Evolutionary conservation across 345 rosid species (phyloP).

Genomic region (Citrus mangshanensis): DNA sequence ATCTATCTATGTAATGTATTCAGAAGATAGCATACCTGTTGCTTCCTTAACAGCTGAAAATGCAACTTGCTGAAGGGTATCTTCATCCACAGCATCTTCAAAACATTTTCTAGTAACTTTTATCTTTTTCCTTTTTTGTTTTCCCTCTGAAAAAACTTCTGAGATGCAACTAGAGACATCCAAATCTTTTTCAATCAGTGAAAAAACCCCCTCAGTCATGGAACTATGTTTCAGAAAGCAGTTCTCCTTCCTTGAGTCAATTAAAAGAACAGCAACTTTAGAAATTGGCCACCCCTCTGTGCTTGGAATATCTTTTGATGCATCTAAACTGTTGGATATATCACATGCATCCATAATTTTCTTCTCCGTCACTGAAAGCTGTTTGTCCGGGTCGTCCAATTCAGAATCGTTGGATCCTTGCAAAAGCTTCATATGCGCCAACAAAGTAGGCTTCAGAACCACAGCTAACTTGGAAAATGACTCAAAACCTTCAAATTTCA

Average conservation of each 20-base stretch:
- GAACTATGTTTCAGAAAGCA: constrained; percentile 51
- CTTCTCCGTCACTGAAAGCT: constrained; percentile 52
- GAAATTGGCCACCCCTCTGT: constrained; percentile 54
- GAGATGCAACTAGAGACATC: constrained; percentile 21
- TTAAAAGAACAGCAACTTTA: constrained; percentile 54
- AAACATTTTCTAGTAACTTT: constrained; percentile 21
- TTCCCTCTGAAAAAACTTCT: constrained; percentile 16
- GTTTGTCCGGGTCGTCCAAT: constrained; percentile 34
- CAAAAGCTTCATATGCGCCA: constrained; percentile 45
- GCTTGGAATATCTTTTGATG: constrained; percentile 37
- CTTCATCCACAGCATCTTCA: constrained; percentile 35
- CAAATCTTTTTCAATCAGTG: constrained; percentile 60
- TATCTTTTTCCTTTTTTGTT: constrained; percentile 33
- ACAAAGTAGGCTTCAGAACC: constrained; percentile 44
- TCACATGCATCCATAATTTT: constrained; percentile 65
- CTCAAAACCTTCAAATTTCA: constrained; percentile 50
- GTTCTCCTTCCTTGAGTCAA: constrained; percentile 49
- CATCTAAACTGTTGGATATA: constrained; percentile 46
- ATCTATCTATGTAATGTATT: background rate
- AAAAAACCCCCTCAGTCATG: constrained; percentile 68
- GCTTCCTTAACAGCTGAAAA: constrained; percentile 61
- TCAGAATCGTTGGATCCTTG: constrained; percentile 32
- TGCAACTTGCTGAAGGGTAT: constrained; percentile 42
- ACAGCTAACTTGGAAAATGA: constrained; percentile 63
- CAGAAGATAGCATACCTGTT: constrained; percentile 31